A percentile compares a stretch with the other conserved stretches of the same genome.
Evolutionary conservation across 495 filamentous ascomycete genomes (phyloP).

Genomic region (Melanomma pulvis-pyrius): DNA sequence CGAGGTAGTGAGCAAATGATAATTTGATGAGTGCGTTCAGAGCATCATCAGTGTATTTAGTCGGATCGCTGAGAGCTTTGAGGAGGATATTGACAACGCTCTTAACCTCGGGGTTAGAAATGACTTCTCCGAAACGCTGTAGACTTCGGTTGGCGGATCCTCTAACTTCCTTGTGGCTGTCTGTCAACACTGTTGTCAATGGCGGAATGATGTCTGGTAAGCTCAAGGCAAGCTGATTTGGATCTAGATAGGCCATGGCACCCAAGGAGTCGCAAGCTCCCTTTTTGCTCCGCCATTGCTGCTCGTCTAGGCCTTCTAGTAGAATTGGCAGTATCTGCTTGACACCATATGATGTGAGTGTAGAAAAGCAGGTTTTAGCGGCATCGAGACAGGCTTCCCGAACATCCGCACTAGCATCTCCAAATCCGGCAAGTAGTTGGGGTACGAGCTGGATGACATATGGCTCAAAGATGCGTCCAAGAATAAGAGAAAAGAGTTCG

Average conservation of each 20-base stretch:
- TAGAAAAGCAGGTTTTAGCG: constrained; percentile 90
- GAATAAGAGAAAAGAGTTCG: constrained; percentile 81
- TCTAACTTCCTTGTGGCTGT: constrained; percentile 96
- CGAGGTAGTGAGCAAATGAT: constrained; percentile 92
- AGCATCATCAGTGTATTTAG: constrained; percentile 95
- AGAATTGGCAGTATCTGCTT: constrained; percentile 91
- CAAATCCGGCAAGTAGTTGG: constrained; percentile 84
- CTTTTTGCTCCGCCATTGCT: constrained; percentile 97
- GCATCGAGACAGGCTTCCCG: constrained; percentile 90
- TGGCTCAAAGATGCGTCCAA: constrained; percentile 89
- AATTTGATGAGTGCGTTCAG: constrained; percentile 94
- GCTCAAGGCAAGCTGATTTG: constrained; percentile 87
- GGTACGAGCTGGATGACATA: constrained; percentile 96
- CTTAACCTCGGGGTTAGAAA: constrained; percentile 96
- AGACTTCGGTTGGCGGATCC: constrained; percentile 89
- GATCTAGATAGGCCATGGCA: constrained; percentile 97
- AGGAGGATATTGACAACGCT: constrained; percentile 83
- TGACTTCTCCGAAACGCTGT: constrained; percentile 97
- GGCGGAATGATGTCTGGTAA: constrained; percentile 96
- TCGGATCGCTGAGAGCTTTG: constrained; percentile 95
- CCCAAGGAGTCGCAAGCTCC: constrained; percentile 94
- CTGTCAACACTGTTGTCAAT: constrained; percentile 87
- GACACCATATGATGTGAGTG: constrained; percentile 91
- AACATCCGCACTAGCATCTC: constrained; percentile 84
- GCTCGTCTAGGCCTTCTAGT: constrained; percentile 88